Evolutionary conservation across 1,284 basidiomycete species (phyloP), one percentile per base, ranked within the genome.

Genomic region (Paramarasmius palmivorus): DNA sequence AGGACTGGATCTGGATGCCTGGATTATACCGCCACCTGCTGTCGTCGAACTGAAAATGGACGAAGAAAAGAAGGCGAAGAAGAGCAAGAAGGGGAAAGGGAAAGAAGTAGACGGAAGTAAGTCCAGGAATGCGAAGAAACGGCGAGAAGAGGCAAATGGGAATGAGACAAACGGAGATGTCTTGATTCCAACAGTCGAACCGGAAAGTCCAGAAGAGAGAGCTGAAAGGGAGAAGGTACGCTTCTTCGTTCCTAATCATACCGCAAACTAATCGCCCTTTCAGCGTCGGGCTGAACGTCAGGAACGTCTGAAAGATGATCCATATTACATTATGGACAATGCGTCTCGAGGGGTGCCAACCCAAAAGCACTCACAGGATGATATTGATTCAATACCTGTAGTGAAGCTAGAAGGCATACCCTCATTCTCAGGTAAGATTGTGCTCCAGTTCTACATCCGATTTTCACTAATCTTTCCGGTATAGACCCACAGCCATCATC

Each of bases 381-480:
- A 95, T 63, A 63, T 96, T 12, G 93, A 94, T 61, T 79, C 83
- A 4, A 95, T 96, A 69, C 92, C 94, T 0, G 83, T 96, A 25
- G 89, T 95, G 23, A 81, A 74, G 59, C 74, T 96, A 32, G 92
- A 95, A 50, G 82, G 79, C 57, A 74, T 90, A 66, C 83, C 83
- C 6, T 72, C 80, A 2, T 67, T 73, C 23, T 69, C 71, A 64
- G 71, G 77, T 78, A 59, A 49, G 65, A 60, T 38, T 19, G 34
- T 41, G 7, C 35, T 41, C 39, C 1, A 5, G 22, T 38, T 26
- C 23, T 26, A 8, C 20, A 25, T 6, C 26, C 26, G 26, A 37
- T 39, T 46, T 50, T 41, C 25, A 37, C 41, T 44, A 3, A 44
- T 6, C 9, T 9, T 22, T 15, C 22, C 25, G 8, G 1, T 4